phyloP scores from a whole-genome alignment of 352 stramenopile genomes.

The Phytopythium litorale region DNA sequence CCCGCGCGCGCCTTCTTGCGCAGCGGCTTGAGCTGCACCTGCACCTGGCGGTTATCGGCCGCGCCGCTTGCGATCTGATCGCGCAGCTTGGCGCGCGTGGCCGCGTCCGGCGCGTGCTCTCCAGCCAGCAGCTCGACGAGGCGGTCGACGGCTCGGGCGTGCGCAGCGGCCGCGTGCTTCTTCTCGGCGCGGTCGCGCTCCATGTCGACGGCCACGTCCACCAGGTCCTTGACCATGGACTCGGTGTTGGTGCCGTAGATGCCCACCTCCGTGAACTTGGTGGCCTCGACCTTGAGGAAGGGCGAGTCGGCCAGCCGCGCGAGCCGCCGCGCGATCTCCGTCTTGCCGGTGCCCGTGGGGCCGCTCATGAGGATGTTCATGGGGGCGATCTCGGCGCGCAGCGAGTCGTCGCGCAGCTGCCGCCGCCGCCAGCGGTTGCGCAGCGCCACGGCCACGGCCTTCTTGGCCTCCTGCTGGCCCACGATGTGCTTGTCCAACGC shows the following conservation, averaged over 20 bases:
- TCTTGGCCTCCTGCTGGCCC: constrained; percentile 96
- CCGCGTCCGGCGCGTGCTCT: constrained; percentile 24
- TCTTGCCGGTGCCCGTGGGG: constrained; percentile 97
- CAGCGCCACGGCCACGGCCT: constrained; percentile 97
- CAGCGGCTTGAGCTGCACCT: constrained; percentile 46
- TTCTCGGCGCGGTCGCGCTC: constrained; percentile 74
- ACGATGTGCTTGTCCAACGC: constrained; percentile 97
- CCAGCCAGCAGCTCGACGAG: constrained; percentile 72
- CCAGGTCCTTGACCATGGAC: constrained; percentile 98
- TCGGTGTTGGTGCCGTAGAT: constrained; percentile 98
- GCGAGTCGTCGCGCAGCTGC: constrained; percentile 86
- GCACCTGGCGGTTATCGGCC: constrained; percentile 48
- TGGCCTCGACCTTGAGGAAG: constrained; percentile 98
- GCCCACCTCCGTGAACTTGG: constrained; percentile 99
- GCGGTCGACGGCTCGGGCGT: constrained; percentile 88
- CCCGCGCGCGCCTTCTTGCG: constrained; percentile 24
- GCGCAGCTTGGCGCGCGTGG: constrained; percentile 38
- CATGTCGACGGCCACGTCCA: constrained; percentile 94
- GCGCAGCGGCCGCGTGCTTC: constrained; percentile 83
- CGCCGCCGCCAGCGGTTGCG: constrained; percentile 96
- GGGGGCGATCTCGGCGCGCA: constrained; percentile 91
- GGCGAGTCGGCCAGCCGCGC: constrained; percentile 96
- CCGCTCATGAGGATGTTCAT: constrained; percentile 99
- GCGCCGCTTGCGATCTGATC: constrained; percentile 58
- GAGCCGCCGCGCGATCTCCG: constrained; percentile 97